A percentile compares a stretch with the other conserved stretches of the same genome.
These are phyloP conservation scores for Entamoeba moshkovskii DNA, from an alignment of 208 protist species.

Conservation along the genomic window DNA sequence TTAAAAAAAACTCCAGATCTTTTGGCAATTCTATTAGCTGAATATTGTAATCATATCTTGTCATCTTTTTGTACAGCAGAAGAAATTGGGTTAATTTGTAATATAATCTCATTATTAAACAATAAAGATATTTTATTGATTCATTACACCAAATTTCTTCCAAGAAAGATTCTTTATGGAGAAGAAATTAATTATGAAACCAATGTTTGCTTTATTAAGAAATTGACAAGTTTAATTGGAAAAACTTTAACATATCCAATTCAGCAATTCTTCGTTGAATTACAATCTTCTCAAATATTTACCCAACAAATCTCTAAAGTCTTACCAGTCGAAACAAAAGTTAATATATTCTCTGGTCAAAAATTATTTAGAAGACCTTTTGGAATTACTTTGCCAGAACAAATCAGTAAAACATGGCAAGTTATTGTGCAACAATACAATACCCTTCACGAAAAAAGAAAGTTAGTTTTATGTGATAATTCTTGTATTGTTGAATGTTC, in stretches of 20 bases:
- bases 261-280: background rate
- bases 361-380: background rate
- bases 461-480: background rate
- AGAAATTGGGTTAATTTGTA: background rate
- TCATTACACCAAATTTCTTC: background rate
- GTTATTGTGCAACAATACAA: background rate
- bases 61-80: background rate
- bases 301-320: background rate
- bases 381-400: background rate
- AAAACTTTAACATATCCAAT: background rate
- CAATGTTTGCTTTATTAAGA: background rate
- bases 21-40: background rate
- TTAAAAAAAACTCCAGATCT: background rate
- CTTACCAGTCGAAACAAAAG: background rate
- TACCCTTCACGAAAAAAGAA: background rate
- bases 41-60: background rate
- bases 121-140: background rate
- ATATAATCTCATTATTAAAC: background rate
- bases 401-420: background rate
- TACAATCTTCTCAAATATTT: background rate
- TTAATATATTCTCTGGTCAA: background rate
- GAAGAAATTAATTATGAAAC: background rate
- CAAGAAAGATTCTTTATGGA: background rate
- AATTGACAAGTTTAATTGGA: background rate
- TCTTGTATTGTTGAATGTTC: background rate